Evolutionary conservation across 2,329 filamentous ascomycete species (phyloP).

Genomic region (Keithomyces neogunnii): DNA sequence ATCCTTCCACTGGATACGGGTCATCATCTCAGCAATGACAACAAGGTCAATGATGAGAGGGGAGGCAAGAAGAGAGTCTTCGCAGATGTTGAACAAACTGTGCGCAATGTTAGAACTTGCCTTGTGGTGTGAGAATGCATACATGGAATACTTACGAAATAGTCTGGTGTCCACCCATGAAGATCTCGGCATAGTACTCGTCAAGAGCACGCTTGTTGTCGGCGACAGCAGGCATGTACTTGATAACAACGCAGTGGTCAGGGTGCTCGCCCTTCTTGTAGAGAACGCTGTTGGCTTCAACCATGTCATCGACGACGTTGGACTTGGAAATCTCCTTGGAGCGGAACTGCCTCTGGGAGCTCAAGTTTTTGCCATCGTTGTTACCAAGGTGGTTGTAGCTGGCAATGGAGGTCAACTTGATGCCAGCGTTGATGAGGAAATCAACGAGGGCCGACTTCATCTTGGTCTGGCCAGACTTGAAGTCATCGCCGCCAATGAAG

Average conservation of each 20-base stretch:
- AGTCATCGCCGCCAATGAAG: slow-evolving; percentile 96
- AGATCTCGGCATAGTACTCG: slow-evolving; percentile 99
- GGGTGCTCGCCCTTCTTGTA: slow-evolving; percentile 92
- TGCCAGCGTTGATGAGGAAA: slow-evolving; percentile 96
- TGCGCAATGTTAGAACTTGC: slow-evolving; percentile 11
- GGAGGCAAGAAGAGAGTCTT: slow-evolving; percentile 92
- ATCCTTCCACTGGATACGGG: slow-evolving; percentile 86
- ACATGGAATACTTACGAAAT: slow-evolving; percentile 54
- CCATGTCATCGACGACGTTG: slow-evolving; percentile 99
- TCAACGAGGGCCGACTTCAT: slow-evolving; percentile 99
- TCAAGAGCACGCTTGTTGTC: slow-evolving; percentile 98
- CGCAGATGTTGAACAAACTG: slow-evolving; percentile 96
- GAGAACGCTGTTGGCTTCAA: slow-evolving; percentile 84
- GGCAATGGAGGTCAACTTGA: slow-evolving; percentile 96
- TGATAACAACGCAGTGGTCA: slow-evolving; percentile 98
- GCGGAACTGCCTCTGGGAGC: slow-evolving; percentile 95
- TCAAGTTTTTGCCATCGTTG: slow-evolving; percentile 98
- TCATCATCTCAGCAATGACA: slow-evolving; percentile 94
- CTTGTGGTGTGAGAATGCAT: background rate
- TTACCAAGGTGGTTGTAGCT: slow-evolving; percentile 99
- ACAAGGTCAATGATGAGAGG: slow-evolving; percentile 97
- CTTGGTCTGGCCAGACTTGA: slow-evolving; percentile 99
- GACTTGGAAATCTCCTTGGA: slow-evolving; percentile 99
- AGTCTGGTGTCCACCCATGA: slow-evolving; percentile 96
- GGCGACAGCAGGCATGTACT: slow-evolving; percentile 98